Conservation (phyloP, 345 rosid genomes). For the Gossypium turneri region DNA sequence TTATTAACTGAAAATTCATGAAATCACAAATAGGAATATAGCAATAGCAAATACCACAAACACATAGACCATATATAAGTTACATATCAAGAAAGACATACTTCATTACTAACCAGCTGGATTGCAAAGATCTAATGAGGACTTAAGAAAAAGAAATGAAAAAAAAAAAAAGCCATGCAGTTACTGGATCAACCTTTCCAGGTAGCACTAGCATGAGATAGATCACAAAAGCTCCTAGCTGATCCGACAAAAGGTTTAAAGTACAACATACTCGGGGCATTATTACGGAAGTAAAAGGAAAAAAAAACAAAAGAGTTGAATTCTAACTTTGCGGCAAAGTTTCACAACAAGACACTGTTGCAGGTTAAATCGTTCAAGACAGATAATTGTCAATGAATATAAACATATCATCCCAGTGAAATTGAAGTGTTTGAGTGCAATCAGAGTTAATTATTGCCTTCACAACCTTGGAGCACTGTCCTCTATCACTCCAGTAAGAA, state of each 20-base stretch:
- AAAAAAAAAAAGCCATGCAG: background rate
- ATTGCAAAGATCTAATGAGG: background rate
- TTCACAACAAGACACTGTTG: background rate
- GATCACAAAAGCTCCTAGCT: background rate
- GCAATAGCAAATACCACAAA: conserved; percentile 12
- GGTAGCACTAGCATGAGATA: background rate
- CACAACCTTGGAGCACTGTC: background rate
- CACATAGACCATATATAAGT: background rate
- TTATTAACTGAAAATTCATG: conserved; percentile 9
- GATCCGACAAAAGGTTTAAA: background rate
- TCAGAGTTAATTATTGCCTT: background rate
- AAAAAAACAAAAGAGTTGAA: background rate
- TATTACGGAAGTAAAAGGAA: background rate
- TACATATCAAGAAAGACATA: background rate
- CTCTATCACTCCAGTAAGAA: background rate
- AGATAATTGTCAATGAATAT: background rate
- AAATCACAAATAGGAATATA: background rate
- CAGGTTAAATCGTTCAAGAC: background rate
- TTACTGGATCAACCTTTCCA: background rate
- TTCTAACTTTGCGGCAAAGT: background rate
- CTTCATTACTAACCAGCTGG: background rate
- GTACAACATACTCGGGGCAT: background rate
- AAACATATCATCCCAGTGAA: conserved; percentile 2
- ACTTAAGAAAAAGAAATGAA: background rate
- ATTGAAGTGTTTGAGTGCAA: background rate